Evolutionary conservation across 1,284 basidiomycete genomes (phyloP).

Genomic region (Ganoderma sinense): DNA sequence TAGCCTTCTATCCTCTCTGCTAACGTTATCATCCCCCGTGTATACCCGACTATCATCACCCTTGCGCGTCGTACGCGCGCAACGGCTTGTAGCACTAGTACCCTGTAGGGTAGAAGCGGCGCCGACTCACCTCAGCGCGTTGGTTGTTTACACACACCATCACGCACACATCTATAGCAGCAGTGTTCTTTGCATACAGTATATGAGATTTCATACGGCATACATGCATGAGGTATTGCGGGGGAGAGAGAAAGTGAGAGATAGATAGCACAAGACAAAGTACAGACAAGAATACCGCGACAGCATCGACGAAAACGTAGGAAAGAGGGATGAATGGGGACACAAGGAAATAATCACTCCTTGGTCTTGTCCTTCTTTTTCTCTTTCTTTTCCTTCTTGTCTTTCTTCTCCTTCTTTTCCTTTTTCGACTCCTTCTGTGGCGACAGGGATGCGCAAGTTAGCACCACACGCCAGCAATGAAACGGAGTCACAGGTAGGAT

Average conservation of each 20-base stretch:
- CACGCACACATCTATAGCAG: background rate
- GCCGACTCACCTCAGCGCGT: background rate
- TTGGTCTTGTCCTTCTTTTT: constrained; percentile 56
- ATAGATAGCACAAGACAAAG: constrained; percentile 29
- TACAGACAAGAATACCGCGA: constrained; percentile 24
- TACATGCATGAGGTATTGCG: background rate
- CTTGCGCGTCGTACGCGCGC: background rate
- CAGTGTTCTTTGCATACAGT: constrained; percentile 8
- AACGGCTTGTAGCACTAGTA: background rate
- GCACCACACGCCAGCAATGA: background rate
- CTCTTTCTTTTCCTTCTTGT: constrained; percentile 39
- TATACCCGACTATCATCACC: background rate
- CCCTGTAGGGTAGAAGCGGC: background rate
- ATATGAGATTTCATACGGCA: constrained; percentile 1
- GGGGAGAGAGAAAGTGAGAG: constrained; percentile 7
- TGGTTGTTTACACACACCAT: background rate
- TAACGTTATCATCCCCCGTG: background rate
- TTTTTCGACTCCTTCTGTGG: constrained; percentile 41
- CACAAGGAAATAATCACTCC: constrained; percentile 39
- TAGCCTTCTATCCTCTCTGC: background rate
- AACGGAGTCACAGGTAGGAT: background rate
- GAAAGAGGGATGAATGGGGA: constrained; percentile 17
- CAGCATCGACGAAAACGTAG: constrained; percentile 11
- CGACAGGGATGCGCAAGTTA: background rate
- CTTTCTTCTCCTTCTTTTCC: constrained; percentile 39